Evolutionary conservation across 1,284 basidiomycete genomes (phyloP).

Genomic region (Pisolithus thermaeus): DNA sequence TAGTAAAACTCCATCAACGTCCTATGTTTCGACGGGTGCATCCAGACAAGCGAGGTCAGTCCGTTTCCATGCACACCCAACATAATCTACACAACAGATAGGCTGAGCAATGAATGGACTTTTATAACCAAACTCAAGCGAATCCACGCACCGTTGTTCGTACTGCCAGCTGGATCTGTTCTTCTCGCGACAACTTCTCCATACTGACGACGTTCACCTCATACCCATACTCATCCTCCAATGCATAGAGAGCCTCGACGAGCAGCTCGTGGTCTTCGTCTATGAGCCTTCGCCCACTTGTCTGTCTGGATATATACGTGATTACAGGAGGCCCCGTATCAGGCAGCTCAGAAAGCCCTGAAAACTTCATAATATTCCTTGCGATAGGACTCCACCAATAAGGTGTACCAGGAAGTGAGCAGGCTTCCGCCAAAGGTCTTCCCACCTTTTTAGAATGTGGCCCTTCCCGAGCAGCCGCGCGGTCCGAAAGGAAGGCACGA

Average conservation of each 20-base stretch:
- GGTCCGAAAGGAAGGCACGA: constrained; percentile 76
- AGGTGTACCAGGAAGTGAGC: constrained; percentile 27
- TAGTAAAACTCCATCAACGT: constrained; percentile 89
- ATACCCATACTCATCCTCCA: constrained; percentile 69
- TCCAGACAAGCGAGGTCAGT: constrained; percentile 78
- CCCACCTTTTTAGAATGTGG: constrained; percentile 63
- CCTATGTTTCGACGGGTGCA: constrained; percentile 67
- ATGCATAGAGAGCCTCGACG: constrained; percentile 54
- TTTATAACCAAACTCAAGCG: neutral
- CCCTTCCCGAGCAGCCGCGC: constrained; percentile 73
- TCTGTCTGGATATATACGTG: constrained; percentile 83
- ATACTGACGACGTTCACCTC: constrained; percentile 82
- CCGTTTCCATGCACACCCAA: constrained; percentile 88
- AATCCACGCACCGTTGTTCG: constrained; percentile 67
- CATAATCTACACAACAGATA: constrained; percentile 52
- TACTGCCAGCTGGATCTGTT: constrained; percentile 73
- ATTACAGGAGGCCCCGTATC: constrained; percentile 58
- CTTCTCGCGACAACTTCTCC: constrained; percentile 71
- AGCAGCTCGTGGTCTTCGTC: constrained; percentile 59
- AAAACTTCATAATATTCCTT: neutral
- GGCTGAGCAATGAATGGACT: neutral
- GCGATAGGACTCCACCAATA: neutral
- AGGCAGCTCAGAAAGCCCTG: constrained; percentile 33
- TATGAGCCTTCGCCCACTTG: constrained; percentile 65
- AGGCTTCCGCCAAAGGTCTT: constrained; percentile 71